phyloP scores from a whole-genome alignment of 371 early-diverging fungal genomes.

The Cokeromyces recurvatus region DNA sequence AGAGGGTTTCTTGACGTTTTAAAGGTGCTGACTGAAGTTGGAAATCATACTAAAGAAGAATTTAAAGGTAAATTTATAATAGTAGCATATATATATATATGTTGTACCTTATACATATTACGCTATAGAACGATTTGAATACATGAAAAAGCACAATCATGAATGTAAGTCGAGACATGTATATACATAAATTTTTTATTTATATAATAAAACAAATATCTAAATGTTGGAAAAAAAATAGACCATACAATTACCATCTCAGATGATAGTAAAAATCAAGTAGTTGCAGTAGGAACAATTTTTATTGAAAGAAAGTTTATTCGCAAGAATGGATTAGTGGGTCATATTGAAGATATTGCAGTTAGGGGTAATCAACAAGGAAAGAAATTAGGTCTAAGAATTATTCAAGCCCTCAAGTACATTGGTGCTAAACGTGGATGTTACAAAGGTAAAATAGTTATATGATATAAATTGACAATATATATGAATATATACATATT shows the following conservation, averaged over 20 bases:
- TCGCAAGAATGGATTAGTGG: slow-evolving; percentile 78
- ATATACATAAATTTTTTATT: neutral
- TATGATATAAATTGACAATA: neutral
- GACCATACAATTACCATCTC: slow-evolving; percentile 82
- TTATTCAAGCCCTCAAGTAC: slow-evolving; percentile 71
- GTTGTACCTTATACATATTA: too few species aligned
- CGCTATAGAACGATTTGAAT: too few species aligned
- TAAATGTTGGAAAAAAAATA: slow-evolving; percentile 11
- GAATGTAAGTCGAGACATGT: slow-evolving; percentile 52
- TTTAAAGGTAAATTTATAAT: slow-evolving; percentile 67
- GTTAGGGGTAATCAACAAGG: slow-evolving; percentile 92
- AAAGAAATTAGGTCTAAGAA: slow-evolving; percentile 73
- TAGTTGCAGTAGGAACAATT: slow-evolving; percentile 94
- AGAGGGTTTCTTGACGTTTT: slow-evolving; percentile 69
- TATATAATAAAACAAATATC: neutral
- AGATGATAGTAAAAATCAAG: slow-evolving; percentile 55
- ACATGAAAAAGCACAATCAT: slow-evolving; percentile 70
- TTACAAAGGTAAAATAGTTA: slow-evolving; percentile 48
- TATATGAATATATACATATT: neutral
- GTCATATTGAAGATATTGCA: slow-evolving; percentile 93
- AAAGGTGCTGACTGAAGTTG: slow-evolving; percentile 73
- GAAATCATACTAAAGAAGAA: slow-evolving; percentile 58
- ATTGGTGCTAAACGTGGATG: slow-evolving; percentile 62
- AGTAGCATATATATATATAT: too few species aligned
- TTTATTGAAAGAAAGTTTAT: slow-evolving; percentile 97